Conservation (phyloP, 176 grass and related monocot species). For the Triticum urartu region DNA sequence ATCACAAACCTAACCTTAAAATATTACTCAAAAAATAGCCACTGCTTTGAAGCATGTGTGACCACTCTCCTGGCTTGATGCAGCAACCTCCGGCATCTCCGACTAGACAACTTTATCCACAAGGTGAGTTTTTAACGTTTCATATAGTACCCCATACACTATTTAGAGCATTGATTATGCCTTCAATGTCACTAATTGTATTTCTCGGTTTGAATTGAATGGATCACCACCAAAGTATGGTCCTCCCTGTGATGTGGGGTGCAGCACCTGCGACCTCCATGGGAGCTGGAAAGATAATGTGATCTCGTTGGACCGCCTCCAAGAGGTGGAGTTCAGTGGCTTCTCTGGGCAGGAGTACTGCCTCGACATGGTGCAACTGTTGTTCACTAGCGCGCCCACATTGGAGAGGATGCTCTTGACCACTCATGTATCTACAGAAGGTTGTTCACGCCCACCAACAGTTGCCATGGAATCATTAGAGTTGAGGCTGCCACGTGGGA, state of each 20-base stretch:
- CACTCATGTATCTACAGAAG: not conserved
- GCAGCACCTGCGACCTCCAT: not conserved
- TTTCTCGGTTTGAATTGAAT: too few relatives aligned
- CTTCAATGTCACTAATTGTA: not conserved
- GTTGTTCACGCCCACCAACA: too few relatives aligned
- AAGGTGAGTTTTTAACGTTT: not conserved
- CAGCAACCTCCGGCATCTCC: not conserved
- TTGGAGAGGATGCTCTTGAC: not conserved
- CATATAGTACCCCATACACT: not conserved
- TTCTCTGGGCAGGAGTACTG: not conserved
- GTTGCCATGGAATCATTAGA: too few relatives aligned
- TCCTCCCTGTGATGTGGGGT: rapidly evolving
- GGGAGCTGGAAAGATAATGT: not conserved
- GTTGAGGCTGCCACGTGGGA: not conserved
- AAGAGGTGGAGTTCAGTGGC: not conserved
- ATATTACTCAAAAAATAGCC: not conserved
- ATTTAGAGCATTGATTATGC: too few relatives aligned
- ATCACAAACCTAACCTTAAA: not conserved
- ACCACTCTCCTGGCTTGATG: not conserved
- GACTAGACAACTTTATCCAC: not conserved
- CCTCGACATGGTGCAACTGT: not conserved
- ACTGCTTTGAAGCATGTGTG: not conserved
- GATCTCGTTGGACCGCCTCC: not conserved
- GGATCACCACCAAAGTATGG: not conserved
- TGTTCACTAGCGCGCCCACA: not conserved